Percentiles rank a stretch among this genome's conserved stretches.
Conservation (phyloP, 2,329 filamentous ascomycete genomes). For the Neurospora sp. region DNA sequence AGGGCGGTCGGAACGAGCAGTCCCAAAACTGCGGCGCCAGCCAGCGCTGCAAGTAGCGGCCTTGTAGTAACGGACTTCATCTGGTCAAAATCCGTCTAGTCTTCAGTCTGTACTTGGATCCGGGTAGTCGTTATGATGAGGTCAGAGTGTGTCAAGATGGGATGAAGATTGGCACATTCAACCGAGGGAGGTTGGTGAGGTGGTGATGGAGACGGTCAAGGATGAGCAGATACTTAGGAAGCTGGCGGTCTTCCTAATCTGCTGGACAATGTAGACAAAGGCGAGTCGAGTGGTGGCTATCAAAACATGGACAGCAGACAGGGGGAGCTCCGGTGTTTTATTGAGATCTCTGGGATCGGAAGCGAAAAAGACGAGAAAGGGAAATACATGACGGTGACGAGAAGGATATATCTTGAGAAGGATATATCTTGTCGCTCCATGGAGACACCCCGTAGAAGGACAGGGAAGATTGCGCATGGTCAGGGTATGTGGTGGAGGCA, state of each 20-base stretch:
- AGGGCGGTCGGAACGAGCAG: slow-evolving; percentile 18
- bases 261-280: background rate
- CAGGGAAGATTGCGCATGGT: background rate
- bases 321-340: background rate
- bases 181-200: background rate
- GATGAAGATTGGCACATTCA: background rate
- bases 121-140: background rate
- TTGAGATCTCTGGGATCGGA: background rate
- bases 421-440: background rate
- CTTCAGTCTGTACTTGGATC: background rate
- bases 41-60: slow-evolving; percentile 11
- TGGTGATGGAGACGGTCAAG: background rate
- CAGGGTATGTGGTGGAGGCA: background rate
- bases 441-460: background rate
- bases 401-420: background rate
- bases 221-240: background rate
- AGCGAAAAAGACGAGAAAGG: background rate
- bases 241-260: background rate
- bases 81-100: background rate
- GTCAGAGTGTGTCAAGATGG: background rate
- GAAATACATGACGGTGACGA: background rate
- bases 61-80: background rate
- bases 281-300: background rate
- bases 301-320: background rate
- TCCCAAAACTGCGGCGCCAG: slow-evolving; percentile 17